phyloP scores from a whole-genome alignment of 163 green algal genomes.

The Chloroidium sp. region DNA sequence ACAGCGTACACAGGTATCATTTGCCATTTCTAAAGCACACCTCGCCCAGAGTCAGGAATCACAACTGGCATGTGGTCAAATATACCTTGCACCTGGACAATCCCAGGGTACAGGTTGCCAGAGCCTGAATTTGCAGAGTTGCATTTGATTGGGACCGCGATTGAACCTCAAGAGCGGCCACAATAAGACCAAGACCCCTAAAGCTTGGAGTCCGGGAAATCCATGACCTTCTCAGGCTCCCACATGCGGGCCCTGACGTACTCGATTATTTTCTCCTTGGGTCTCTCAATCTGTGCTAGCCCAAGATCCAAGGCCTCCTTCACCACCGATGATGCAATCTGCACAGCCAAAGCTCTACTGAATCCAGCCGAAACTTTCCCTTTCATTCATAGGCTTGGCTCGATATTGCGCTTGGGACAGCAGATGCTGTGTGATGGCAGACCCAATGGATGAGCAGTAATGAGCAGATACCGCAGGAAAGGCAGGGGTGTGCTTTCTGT shows the following conservation, averaged over 20 bases:
- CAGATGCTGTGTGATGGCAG: neutral
- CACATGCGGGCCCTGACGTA: conserved; percentile 33
- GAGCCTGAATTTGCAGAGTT: no score
- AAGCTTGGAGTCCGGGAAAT: neutral
- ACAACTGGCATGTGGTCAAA: no score
- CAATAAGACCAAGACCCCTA: no score
- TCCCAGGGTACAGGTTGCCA: no score
- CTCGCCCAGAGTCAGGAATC: no score
- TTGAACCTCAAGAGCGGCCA: no score
- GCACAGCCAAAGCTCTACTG: conserved; percentile 3
- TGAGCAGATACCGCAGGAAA: neutral
- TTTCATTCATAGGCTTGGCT: neutral
- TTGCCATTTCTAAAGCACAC: no score
- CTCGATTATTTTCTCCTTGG: conserved; percentile 10
- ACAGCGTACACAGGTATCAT: no score
- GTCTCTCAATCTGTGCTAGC: conserved; percentile 15
- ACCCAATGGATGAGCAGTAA: neutral
- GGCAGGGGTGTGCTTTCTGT: neutral
- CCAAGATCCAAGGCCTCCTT: conserved; percentile 22
- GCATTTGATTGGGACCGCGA: no score
- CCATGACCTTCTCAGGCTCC: conserved; percentile 16
- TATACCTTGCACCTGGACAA: no score
- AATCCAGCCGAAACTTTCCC: neutral
- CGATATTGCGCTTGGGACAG: neutral
- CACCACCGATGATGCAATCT: conserved; percentile 36